Evolutionary conservation across 2,329 filamentous ascomycete species (phyloP).

Genomic region (Xylaria arbuscula): DNA sequence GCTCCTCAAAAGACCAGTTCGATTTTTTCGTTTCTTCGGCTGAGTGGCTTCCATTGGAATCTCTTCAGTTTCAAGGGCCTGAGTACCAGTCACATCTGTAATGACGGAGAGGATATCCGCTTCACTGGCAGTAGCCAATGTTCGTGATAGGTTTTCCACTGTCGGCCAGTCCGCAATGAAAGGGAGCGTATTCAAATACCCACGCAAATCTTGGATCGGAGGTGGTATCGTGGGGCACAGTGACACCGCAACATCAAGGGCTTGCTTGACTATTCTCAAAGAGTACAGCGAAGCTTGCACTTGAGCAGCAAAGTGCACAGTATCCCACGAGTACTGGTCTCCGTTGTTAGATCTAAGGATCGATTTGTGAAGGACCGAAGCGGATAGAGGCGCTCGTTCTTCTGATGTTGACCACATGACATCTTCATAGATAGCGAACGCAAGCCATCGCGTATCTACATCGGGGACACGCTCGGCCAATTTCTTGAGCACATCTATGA

Average conservation of each 20-base stretch:
- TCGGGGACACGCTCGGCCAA: slow-evolving; percentile 38
- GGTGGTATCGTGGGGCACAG: slow-evolving; percentile 33
- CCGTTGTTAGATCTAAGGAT: slow-evolving; percentile 46
- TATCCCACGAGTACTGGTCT: slow-evolving; percentile 62
- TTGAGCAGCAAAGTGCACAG: slow-evolving; percentile 71
- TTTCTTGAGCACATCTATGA: slow-evolving; percentile 44
- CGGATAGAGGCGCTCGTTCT: slow-evolving; percentile 48
- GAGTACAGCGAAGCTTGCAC: slow-evolving; percentile 71
- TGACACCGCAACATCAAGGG: slow-evolving; percentile 51
- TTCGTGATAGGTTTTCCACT: slow-evolving; percentile 37
- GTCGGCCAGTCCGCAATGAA: slow-evolving; percentile 46
- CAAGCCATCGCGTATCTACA: slow-evolving; percentile 49
- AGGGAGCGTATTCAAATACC: slow-evolving; percentile 40
- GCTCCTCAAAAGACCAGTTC: slow-evolving; percentile 20
- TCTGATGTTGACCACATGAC: slow-evolving; percentile 49
- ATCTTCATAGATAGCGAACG: slow-evolving; percentile 54
- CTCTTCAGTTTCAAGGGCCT: slow-evolving; percentile 15
- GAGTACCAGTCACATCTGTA: slow-evolving; percentile 39
- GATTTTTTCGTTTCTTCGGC: slow-evolving; percentile 33
- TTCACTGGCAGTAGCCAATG: slow-evolving; percentile 34
- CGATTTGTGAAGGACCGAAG: slow-evolving; percentile 48
- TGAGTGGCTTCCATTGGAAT: slow-evolving; percentile 2
- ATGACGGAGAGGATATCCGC: slow-evolving; percentile 33
- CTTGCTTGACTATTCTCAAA: slow-evolving; percentile 65
- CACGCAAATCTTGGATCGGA: slow-evolving; percentile 36